Evolutionary conservation across 768 basidiomycete species (phyloP).

Genomic region (Agaricus sinodeliciosus): DNA sequence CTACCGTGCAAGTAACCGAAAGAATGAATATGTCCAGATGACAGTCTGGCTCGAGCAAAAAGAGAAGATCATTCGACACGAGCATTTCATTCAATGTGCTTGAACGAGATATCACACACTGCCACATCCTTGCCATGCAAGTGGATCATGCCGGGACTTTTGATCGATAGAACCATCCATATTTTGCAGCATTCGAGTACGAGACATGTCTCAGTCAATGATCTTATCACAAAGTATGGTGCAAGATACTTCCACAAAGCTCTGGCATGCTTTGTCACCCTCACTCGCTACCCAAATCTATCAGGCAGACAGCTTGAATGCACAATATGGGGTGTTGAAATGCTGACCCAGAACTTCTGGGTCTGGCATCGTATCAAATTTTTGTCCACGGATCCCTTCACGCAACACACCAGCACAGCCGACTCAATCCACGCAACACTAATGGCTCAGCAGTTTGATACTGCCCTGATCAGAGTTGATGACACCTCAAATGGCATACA

Average conservation of each 20-base stretch:
- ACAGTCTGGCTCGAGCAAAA: slow-evolving; percentile 22
- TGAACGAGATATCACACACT: slow-evolving; percentile 21
- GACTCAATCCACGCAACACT: too few relatives aligned
- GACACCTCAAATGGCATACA: too few relatives aligned
- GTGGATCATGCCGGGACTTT: slow-evolving; percentile 5
- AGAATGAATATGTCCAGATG: slow-evolving; percentile 32
- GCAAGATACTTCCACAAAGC: too few relatives aligned
- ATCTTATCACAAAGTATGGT: too few relatives aligned
- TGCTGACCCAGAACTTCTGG: slow-evolving; percentile 20
- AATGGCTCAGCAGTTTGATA: too few relatives aligned
- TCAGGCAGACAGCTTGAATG: slow-evolving; percentile 13
- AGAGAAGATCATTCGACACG: neutral
- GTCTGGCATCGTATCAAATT: slow-evolving; percentile 32
- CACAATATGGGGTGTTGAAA: slow-evolving; percentile 4
- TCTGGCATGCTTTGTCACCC: too few relatives aligned
- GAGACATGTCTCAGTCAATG: too few relatives aligned
- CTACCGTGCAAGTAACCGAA: slow-evolving; percentile 17
- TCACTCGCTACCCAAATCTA: too few relatives aligned
- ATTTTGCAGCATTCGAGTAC: neutral
- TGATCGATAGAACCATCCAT: slow-evolving; percentile 14
- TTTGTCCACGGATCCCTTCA: slow-evolving; percentile 14
- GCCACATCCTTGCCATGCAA: neutral
- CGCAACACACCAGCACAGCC: too few relatives aligned
- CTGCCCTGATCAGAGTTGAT: too few relatives aligned
- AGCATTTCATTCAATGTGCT: slow-evolving; percentile 13